Conservation (phyloP, 352 stramenopile species). For the Albugo candida region DNA sequence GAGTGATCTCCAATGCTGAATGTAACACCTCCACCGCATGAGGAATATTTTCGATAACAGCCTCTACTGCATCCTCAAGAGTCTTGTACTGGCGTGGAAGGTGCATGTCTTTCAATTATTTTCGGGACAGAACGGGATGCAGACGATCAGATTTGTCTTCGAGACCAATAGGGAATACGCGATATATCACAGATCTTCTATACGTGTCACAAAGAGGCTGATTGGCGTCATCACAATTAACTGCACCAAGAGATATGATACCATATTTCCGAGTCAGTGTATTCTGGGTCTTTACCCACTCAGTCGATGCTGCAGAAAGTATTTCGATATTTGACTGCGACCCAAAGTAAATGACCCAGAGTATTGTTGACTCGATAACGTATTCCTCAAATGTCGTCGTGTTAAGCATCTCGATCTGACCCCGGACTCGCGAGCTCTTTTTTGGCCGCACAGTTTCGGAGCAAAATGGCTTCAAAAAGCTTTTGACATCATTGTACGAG, state of each 20-base stretch:
- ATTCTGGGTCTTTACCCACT: constrained; percentile 25
- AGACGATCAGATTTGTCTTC: not conserved
- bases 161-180: constrained; percentile 23
- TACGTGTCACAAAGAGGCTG: constrained; percentile 23
- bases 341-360: constrained; percentile 53
- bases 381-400: constrained; percentile 23
- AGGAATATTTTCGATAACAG: constrained; percentile 27
- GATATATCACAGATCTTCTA: constrained; percentile 20
- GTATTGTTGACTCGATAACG: constrained; percentile 24
- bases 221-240: constrained; percentile 26
- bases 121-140: constrained; percentile 9
- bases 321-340: constrained; percentile 12
- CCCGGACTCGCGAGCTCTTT: constrained; percentile 5
- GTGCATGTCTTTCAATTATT: constrained; percentile 16
- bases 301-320: constrained; percentile 9
- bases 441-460: no score
- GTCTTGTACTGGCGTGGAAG: constrained; percentile 19
- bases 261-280: constrained; percentile 37
- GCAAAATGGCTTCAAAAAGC: constrained; percentile 24
- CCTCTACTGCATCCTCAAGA: constrained; percentile 22
- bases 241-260: constrained; percentile 29
- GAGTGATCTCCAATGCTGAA: constrained; percentile 29
- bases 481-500: constrained; percentile 29
- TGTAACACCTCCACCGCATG: constrained; percentile 21
- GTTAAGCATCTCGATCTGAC: not conserved